Evolutionary conservation across 345 rosid species (phyloP), one percentile per base, ranked within the genome.

Genomic region (Eucalyptus urophylla): DNA sequence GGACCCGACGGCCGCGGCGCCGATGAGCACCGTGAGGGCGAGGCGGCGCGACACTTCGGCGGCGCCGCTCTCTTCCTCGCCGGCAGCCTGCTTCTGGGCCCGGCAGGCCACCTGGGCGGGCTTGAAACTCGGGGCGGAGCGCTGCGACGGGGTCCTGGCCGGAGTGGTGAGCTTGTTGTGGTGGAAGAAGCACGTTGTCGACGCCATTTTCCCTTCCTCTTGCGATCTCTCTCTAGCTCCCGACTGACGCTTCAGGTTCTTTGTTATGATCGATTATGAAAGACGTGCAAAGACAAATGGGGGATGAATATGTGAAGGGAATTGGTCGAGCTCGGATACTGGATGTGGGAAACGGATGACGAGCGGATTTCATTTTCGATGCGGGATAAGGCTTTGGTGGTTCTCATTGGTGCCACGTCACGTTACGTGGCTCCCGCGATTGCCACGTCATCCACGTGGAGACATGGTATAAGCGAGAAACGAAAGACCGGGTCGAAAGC

Each of bases 1-100:
- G 89, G 96, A 95, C 88, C 96, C 97, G 14, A 96, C 29, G 67
- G 98, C 97, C 1, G 98, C 99, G 86, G 96, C 95, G 45, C 99
- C 98, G 19, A 96, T 89, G 87, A 97, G 96, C 25, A 95, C 91
- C 13, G 97, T 95, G 89, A 97, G 98, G 87, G 97, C 98, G 92
- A 97, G 90, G 65, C 99, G 93, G 86, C 99, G 96, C n/a, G 99
- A 96, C 11, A 96, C 88, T 24, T 76, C 88, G 47, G 89, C 88
- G 31, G 72, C 83, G 47, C 89, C 89, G 10, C 31, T 2, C 40
- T 86, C 89, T n/a, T 89, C 90, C 62, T 87, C 89, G 17, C 45
- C 40, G 45, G 87, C 29, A 1, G 88, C 87, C 89, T 92, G 96
- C 91, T 95, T 97, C 92, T 94, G 97, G 88, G 98, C 97, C 49